phyloP scores from a whole-genome alignment of 257 asterid genomes.

The Solanum raphanifolium region DNA sequence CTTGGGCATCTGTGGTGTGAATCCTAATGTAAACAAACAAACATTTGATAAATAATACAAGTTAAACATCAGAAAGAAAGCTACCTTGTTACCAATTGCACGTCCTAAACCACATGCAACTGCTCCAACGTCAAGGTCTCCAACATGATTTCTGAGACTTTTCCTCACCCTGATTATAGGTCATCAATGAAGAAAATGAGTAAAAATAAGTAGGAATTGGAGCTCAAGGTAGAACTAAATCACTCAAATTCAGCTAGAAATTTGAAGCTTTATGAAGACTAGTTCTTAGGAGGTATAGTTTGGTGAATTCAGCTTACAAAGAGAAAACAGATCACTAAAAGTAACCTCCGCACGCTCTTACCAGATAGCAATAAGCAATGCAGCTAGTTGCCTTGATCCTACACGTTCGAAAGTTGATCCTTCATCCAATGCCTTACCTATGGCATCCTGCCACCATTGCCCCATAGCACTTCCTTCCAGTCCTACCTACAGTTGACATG shows the following conservation, averaged over 20 bases:
- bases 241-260: neutral
- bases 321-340: neutral
- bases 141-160: constrained; percentile 56
- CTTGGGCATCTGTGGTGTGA: neutral
- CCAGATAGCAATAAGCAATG: constrained; percentile 85
- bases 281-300: neutral
- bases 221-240: neutral
- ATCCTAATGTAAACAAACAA: neutral
- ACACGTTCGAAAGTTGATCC: constrained; percentile 68
- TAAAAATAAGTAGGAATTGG: neutral
- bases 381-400: constrained; percentile 88
- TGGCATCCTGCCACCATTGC: constrained; percentile 94
- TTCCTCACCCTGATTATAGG: constrained; percentile 62
- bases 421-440: constrained; percentile 87
- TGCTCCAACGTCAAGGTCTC: constrained; percentile 81
- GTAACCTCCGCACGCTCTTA: constrained; percentile 9
- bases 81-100: constrained; percentile 93
- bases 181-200: neutral
- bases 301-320: neutral
- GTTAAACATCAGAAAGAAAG: neutral
- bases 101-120: constrained; percentile 95
- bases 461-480: constrained; percentile 93
- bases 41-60: neutral
- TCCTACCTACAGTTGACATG: constrained; percentile 72
- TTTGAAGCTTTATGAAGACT: neutral